These are phyloP conservation scores for Fusarium tanahbumbuense DNA, from an alignment of 2,329 filamentous ascomycete genomes.

Conservation along the genomic window DNA sequence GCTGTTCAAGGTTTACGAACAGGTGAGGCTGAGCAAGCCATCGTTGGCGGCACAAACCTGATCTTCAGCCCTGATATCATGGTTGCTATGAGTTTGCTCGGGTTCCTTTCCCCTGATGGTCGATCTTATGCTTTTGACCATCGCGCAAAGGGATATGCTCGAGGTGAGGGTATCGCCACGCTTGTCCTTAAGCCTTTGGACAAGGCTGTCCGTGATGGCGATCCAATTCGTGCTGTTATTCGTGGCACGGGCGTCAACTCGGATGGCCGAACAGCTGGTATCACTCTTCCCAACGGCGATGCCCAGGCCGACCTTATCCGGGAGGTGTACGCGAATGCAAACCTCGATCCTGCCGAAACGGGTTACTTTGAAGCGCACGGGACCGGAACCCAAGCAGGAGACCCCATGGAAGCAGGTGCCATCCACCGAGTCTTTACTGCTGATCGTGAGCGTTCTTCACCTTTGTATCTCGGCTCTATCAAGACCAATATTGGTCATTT, in stretches of 20 bases:
- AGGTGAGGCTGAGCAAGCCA: constrained; percentile 5
- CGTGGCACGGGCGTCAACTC: neutral
- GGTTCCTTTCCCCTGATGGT: constrained; percentile 1
- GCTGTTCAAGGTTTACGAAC: constrained; percentile 1
- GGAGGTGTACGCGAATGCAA: neutral
- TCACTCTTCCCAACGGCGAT: neutral
- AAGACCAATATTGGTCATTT: neutral
- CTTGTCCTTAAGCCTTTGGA: constrained; percentile 13
- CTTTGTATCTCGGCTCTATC: neutral
- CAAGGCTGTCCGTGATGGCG: neutral
- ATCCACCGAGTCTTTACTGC: neutral
- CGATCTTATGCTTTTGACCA: constrained; percentile 10
- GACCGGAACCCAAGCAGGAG: constrained; percentile 2
- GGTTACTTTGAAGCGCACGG: constrained; percentile 10
- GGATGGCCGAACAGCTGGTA: neutral
- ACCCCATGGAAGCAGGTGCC: neutral
- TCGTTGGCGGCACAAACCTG: constrained; percentile 5
- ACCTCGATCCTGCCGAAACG: neutral
- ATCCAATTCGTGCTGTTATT: constrained; percentile 7
- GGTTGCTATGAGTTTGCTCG: neutral
- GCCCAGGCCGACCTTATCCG: constrained; percentile 4
- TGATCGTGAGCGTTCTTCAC: neutral
- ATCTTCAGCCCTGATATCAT: constrained; percentile 18
- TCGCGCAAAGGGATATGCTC: constrained; percentile 13
- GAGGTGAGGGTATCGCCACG: constrained; percentile 11